Evolutionary conservation across 306 rosid genomes (phyloP).

Genomic region (Rosa chinensis): DNA sequence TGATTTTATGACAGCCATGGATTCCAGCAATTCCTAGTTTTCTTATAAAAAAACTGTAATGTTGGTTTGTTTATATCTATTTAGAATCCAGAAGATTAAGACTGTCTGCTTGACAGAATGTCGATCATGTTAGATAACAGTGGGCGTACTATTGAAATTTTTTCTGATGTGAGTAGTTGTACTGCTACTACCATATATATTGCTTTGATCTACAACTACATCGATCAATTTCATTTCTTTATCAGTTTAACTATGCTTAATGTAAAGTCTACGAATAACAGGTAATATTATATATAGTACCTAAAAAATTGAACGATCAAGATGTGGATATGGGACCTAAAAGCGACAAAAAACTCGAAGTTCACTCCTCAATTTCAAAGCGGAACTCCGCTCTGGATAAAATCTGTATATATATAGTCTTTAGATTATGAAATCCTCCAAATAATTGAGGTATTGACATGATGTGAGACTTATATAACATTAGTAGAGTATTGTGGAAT

Average conservation of each 20-base stretch:
- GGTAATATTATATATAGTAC: no score
- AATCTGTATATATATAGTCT: no score
- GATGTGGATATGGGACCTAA: no score
- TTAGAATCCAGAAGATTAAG: background rate
- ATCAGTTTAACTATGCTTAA: background rate
- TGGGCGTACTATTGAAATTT: background rate
- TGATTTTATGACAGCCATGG: constrained; percentile 23
- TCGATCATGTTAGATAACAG: background rate
- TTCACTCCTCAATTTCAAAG: no score
- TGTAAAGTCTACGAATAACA: no score
- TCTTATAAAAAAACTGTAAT: background rate
- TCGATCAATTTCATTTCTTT: background rate
- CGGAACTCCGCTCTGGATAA: no score
- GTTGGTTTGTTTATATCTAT: background rate
- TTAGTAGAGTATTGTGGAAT: background rate
- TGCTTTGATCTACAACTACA: background rate
- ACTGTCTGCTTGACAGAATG: background rate
- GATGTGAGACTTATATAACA: background rate
- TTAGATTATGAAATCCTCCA: background rate
- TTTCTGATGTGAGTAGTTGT: constrained; percentile 1
- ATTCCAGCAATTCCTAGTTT: background rate
- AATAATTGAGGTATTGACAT: background rate
- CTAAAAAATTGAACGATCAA: no score
- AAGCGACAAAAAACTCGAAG: no score
- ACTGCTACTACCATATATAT: background rate